Base-by-base conservation (phyloP, 495 filamentous ascomycete genomes). In the Neurospora sp. region DNA sequence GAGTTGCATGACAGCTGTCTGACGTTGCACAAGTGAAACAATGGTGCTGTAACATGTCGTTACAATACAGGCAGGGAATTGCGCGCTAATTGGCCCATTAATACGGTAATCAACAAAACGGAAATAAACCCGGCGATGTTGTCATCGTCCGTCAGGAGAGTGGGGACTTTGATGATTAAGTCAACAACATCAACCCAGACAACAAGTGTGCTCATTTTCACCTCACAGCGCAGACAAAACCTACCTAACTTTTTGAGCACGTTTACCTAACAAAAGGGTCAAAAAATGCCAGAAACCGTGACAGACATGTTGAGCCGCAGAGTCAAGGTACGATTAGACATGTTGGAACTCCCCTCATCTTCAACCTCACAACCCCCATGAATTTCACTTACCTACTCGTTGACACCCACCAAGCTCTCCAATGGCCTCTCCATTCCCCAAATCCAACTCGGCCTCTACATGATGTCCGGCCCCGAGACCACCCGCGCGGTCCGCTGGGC, bases 361-460 rank as follows among this genome's bases (percentile, higher is more conserved):
- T 62, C 18, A 48, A n/a, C 27, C 35, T 62, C 37, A 35, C 31
- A 39, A 70, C 5, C 38, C 20, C 35, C n/a, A 14, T 31, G 54
- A 62, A 31, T 31, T 20, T 62, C 59, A 20, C 62, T 41, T 35
- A 40, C 44, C 44, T 39, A 16, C 69, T 23, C 20, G 10, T 23
- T 54, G 10, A 74, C 72, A 62, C 72, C 62, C 69, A 27, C 31
- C 6, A 73, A 88, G 86, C 85, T 91, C 54, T 73, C 85, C 75
- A 91, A 90, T 84, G 86, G 85, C 80, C 75, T 83, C 54, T 79
- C 81, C 35, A 92, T 92, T 82, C 91, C 90, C 7, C 84, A 83
- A 73, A 88, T 92, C 73, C 90, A 92, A 69, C 84, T 92, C 1
- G 90, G 90, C 14, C 87, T 92, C 14, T 93, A 92, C 80, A 79